Base-by-base conservation (phyloP, 2,329 filamentous ascomycete genomes). In the Aureobasidium sp. region DNA sequence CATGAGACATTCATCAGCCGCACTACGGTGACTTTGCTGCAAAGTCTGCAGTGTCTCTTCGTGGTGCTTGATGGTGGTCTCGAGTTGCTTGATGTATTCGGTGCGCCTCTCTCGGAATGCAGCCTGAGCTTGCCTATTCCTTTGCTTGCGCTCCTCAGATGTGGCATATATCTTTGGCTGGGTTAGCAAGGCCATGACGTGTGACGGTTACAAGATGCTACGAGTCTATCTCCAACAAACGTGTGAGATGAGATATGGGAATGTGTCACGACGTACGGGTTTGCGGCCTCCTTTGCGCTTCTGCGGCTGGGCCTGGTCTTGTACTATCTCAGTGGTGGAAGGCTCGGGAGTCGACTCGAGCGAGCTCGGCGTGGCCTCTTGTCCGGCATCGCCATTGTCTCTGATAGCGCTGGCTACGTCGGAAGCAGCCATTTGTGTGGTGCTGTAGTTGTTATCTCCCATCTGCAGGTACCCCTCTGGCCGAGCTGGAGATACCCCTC, bases 71-170 rank as follows among this genome's bases (percentile, higher is more conserved):
- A 99, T 97, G 61, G 92, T 96, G 69, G 93, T 91, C 78, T 99
- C 94, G 30, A 99, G 84, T 76, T 99, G 94, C 79, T 97, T 97
- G 79, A 99, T 99, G 76, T 99, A 99, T 79, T 99, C 94, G 61
- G 93, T 97, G 63, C 94, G 87, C 67, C 94, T 88, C 78, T 99
- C 94, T 68, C 94, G 88, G 72, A 99, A 99, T 62, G 94, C 94
- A 61, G 94, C 94, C 77, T 99, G 94, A 52, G 94, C 94, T 79
- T 97, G 94, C 69, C 94, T 83, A 73, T 99, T 99, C 67, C 94
- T 86, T 78, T 97, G 94, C 79, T 99, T 97, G 71, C 94, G 87
- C 77, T 99, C 94, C 76, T 99, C 94, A 11, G 94, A 97, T 39
- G 94, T 99, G 60, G 94, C 94, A 82, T 99, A 99, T 66, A 97